Evolutionary conservation across 345 rosid species (phyloP), one percentile per base, ranked within the genome.

Genomic region (Brassica rapa): DNA sequence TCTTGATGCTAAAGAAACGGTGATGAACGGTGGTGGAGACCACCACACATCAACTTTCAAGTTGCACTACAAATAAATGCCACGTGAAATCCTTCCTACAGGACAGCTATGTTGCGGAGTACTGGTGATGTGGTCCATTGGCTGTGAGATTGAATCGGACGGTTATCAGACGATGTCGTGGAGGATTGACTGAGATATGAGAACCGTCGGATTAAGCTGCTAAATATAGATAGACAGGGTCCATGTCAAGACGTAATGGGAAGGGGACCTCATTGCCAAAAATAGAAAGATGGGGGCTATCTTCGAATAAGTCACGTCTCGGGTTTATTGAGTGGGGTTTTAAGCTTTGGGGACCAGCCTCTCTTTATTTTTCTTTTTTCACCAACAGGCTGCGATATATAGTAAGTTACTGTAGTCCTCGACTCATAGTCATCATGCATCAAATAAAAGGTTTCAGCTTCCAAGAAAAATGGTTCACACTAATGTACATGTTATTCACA

Each of bases 41-140:
- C 78, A 55, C 53, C 7, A 39, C 56, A 37, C 32, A 37, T 23
- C 75, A 73, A 79, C 35, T 73, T 79, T 74, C 74, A 53, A 78
- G 9, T 41, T 71, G 61, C 55, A 78, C 59, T 65, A 16, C 77
- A 78, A 79, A 79, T 79, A 79, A 79, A 79, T 79, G 82, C 78
- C 82, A 74, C 78, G 82, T 79, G 82, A 74, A 51, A 49, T 35
- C 78, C 21, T 51, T 51, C 56, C 75, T 73, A 74, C 71, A 79
- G 41, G 78, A 79, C 82, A 79, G 82, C 78, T 79, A 79, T 43
- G 82, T 79, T 46, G 70, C 82, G 1, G 63, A 73, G 82, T 62
- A 79, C 82, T 27, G 82, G 23, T 53, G 60, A 21, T 56, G 61
- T 73, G 82, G 82, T 74, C 78, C 61, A 79, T 68, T 27, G 27